phyloP scores from a whole-genome alignment of 2,329 filamentous ascomycete genomes.

The Exophiala calicioides region DNA sequence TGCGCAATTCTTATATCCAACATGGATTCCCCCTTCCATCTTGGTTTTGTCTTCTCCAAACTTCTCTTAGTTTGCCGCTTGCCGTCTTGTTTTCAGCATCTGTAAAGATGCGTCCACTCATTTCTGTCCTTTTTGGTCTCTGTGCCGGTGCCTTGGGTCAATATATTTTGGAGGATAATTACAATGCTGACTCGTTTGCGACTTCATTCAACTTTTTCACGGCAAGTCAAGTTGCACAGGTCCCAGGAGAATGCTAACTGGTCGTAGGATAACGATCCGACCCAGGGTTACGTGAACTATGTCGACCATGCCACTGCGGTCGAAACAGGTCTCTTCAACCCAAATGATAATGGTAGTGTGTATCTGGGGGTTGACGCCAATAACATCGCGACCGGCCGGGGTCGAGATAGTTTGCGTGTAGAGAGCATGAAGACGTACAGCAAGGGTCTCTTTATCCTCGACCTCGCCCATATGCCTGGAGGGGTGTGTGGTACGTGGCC shows the following conservation, averaged over 20 bases:
- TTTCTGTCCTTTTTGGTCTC: constrained; percentile 3
- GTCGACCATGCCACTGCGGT: constrained; percentile 59
- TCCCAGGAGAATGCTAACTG: no score
- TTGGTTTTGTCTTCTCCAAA: background rate
- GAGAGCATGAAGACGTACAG: constrained; percentile 64
- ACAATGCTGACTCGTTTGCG: constrained; percentile 52
- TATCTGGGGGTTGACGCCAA: constrained; percentile 69
- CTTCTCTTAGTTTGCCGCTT: no score
- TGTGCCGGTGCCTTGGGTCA: no score
- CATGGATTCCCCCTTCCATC: no score
- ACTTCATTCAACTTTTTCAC: constrained; percentile 55
- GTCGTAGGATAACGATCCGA: constrained; percentile 66
- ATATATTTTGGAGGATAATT: constrained; percentile 50
- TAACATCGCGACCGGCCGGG: constrained; percentile 56
- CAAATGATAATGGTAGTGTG: constrained; percentile 53
- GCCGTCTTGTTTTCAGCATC: constrained; percentile 1
- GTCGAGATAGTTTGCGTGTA: constrained; percentile 73
- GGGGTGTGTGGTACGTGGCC: constrained; percentile 72
- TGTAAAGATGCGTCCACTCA: constrained; percentile 10
- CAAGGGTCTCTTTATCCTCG: constrained; percentile 68
- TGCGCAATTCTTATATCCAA: no score
- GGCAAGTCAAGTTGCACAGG: no score
- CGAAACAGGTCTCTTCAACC: constrained; percentile 57
- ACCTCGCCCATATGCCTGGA: constrained; percentile 73
- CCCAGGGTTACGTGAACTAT: constrained; percentile 73